Evolutionary conservation across 768 basidiomycete genomes (phyloP), one percentile per base, ranked within the genome.

Genomic region (Phylloporus rhodoxanthus): DNA sequence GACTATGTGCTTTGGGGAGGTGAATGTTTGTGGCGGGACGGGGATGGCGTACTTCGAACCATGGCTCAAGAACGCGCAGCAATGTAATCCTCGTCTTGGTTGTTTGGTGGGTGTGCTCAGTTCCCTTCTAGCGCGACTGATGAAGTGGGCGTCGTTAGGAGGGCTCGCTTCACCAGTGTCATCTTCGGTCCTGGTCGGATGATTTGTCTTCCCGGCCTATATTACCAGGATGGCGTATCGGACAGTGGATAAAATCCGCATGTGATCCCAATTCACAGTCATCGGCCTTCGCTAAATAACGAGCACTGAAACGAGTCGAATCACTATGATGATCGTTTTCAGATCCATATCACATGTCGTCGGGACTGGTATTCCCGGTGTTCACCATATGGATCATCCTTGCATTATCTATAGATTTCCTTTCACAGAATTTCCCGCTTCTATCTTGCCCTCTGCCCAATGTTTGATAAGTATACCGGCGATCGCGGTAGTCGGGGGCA

Each of bases 391-490:
- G 29, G 5, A 30, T 26, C 19, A 8, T 23, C 19, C 25, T n/a
- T 25, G 8, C 7, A 1, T 4, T 19, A 37, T 38, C 75, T 79
- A 80, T 51, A 71, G 44, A 49, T 53, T 26, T 43, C 63, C 64
- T 76, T 51, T 76, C 70, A 30, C 75, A 70, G 75, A 70, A 75
- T 60, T 46, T 60, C 70, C 34, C 55, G 69, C 26, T 66, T 79
- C 54, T 34, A 79, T 73, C 62, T 73, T 81, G 28, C 79, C 75
- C 34, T 82, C 78, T 5, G 75, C 85, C 92, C 92, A 94, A 47
- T 91, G 80, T 43, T 79, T 72, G 57, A 95, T 86, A 61, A 95
- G 66, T 26, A 87, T 80, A n/a, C 92, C 92, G 0, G 87, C 91
- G 48, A 93, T 85, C 8, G 90, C 87, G 20, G 80, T 85, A 2